Conservation (phyloP, 1,284 basidiomycete species). For the Acaromyces ingoldii region DNA sequence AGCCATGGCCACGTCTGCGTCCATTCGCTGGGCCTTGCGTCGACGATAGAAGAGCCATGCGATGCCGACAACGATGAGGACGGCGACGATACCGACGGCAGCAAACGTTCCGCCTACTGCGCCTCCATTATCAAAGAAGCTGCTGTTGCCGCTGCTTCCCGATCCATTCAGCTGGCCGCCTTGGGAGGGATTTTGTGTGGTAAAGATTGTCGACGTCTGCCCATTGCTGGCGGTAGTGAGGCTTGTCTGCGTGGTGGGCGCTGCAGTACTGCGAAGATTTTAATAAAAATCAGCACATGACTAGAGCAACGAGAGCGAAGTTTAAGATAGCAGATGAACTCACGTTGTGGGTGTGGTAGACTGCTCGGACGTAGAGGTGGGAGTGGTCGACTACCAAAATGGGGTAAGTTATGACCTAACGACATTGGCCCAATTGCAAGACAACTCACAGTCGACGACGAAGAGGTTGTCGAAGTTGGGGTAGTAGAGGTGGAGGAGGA, state of each 20-base stretch:
- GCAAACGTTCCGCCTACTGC: conserved; percentile 50
- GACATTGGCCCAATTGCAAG: no score
- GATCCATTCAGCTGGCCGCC: conserved; percentile 6
- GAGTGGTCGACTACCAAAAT: no score
- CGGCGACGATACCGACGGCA: conserved; percentile 44
- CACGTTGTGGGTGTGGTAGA: no score
- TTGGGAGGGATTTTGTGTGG: neutral
- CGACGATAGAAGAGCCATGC: conserved; percentile 43
- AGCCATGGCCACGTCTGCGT: conserved; percentile 48
- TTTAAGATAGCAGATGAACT: no score
- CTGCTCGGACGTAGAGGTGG: no score
- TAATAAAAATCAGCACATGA: no score
- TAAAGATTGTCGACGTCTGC: neutral
- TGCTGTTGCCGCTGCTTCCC: conserved; percentile 9
- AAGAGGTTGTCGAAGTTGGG: neutral
- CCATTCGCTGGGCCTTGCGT: conserved; percentile 46
- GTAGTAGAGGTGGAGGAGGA: conserved; percentile 7
- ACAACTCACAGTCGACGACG: conserved; percentile 2
- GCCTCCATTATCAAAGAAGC: conserved; percentile 45
- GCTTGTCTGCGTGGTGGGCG: no score
- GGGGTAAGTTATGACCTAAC: no score
- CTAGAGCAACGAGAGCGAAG: no score
- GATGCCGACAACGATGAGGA: conserved; percentile 28
- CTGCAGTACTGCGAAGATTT: no score
- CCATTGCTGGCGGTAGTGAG: no score